These are phyloP conservation scores for Radiomyces spectabilis DNA, from an alignment of 192 early-diverging fungal genomes.

Conservation along the genomic window DNA sequence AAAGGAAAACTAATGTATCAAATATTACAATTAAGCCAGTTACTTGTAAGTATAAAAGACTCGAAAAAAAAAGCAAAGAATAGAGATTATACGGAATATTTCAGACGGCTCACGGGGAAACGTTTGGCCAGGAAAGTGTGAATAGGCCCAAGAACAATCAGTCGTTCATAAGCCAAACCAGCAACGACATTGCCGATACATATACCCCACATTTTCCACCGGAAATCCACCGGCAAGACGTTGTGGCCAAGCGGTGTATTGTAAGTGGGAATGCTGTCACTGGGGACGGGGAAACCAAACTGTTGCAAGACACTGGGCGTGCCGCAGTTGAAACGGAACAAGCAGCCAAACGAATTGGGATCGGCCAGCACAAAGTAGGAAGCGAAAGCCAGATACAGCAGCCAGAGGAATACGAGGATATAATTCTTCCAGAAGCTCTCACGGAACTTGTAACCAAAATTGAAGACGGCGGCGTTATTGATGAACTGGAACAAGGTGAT, in stretches of 20 bases:
- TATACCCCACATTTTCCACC: slow-evolving; percentile 48
- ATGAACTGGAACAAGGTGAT: slow-evolving; percentile 62
- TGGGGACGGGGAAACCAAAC: slow-evolving; percentile 6
- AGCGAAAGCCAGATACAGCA: slow-evolving; percentile 39
- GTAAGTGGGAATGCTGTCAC: slow-evolving; percentile 34
- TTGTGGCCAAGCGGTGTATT: slow-evolving; percentile 52
- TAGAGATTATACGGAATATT: too few relatives aligned
- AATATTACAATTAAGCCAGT: too few relatives aligned
- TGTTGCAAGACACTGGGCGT: slow-evolving; percentile 9
- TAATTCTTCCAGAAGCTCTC: slow-evolving; percentile 51
- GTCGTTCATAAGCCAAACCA: slow-evolving; percentile 36
- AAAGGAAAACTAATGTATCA: too few relatives aligned
- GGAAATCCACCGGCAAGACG: slow-evolving; percentile 46
- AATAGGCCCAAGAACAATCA: slow-evolving; percentile 41
- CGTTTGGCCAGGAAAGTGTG: slow-evolving; percentile 32
- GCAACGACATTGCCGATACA: slow-evolving; percentile 36
- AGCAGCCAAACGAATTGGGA: slow-evolving; percentile 63
- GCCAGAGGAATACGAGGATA: slow-evolving; percentile 41
- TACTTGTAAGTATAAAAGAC: too few relatives aligned
- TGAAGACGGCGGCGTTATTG: slow-evolving; percentile 55
- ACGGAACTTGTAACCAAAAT: slow-evolving; percentile 59
- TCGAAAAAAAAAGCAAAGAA: too few relatives aligned
- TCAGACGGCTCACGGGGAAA: slow-evolving; percentile 33
- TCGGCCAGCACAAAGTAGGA: slow-evolving; percentile 50
- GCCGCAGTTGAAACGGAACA: slow-evolving; percentile 48